phyloP scores from a whole-genome alignment of 2,329 filamentous ascomycete genomes.

The Curvularia sp. region DNA sequence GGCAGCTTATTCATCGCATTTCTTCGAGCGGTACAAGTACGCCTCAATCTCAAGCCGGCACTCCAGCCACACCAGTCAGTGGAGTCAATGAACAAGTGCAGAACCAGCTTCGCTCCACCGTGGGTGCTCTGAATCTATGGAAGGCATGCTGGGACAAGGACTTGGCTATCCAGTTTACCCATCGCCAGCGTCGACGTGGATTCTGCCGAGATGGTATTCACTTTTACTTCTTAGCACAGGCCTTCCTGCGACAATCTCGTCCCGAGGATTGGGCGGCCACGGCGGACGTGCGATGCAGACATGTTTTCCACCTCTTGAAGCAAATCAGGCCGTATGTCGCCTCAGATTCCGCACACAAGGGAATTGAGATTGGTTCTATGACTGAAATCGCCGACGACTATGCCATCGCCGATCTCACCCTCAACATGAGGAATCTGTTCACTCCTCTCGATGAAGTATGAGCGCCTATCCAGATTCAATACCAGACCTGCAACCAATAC shows the following conservation, averaged over 20 bases:
- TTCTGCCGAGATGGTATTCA: constrained; percentile 76
- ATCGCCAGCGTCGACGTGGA: constrained; percentile 67
- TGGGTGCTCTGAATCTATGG: constrained; percentile 71
- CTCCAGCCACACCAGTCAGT: constrained; percentile 55
- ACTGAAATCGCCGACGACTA: constrained; percentile 73
- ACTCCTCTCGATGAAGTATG: constrained; percentile 58
- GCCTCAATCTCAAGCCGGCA: constrained; percentile 63
- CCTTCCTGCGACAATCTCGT: constrained; percentile 67
- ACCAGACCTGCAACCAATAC: constrained; percentile 8
- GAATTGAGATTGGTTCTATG: constrained; percentile 72
- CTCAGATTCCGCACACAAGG: constrained; percentile 68
- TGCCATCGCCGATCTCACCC: constrained; percentile 67
- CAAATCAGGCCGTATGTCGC: constrained; percentile 67
- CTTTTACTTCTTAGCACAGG: constrained; percentile 75
- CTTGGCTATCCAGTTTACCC: constrained; percentile 71
- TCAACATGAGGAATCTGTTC: constrained; percentile 76
- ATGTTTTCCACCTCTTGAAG: constrained; percentile 68
- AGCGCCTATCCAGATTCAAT: not conserved
- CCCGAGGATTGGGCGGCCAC: constrained; percentile 62
- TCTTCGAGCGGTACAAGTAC: constrained; percentile 60
- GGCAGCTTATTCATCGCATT: constrained; percentile 48
- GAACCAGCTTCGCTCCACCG: constrained; percentile 57
- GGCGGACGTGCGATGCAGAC: constrained; percentile 66
- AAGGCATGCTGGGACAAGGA: constrained; percentile 76
- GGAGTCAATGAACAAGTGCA: constrained; percentile 56